Base-by-base conservation (phyloP, 306 rosid species). In the Prunus dulcis region DNA sequence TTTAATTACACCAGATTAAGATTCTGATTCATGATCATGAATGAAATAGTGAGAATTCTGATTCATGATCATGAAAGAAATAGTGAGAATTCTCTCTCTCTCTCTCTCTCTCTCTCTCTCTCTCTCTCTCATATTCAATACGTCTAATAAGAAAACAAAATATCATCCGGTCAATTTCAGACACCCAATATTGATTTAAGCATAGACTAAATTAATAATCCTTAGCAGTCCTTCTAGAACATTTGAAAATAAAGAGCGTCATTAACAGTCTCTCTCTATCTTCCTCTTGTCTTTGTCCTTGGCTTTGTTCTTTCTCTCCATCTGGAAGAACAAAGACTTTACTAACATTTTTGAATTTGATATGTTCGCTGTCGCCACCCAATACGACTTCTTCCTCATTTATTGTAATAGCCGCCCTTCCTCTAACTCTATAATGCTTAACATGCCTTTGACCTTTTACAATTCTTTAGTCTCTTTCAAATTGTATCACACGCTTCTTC, bases 391-490 rank as follows among this genome's bases (percentile, higher is more conserved):
- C 15, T 41, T 71, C 77, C 65, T 63, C 63, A 19, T 58, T 87
- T 79, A 76, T 89, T 84, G 83, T 75, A 55, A 46, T 65, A 74
- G 78, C 86, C 88, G 88, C 77, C 88, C 64, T 70, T 85, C 34
- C 71, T 58, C 47, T 19, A 43, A 64, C 76, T 79, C 79, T 76
- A 15, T 19, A 41, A 68, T 64, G 12, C 66, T 60, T 64, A 69
- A 56, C 79, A 78, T 84, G 90, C 73, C 86, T 81, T 88, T 88
- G 91, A 89, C 91, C 82, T 73, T 64, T 55, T n/a, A 25, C 78
- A 19, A 46, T 52, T 75, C 78, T 2, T 22, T 53, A 53, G 0
- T 38, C 61, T 47, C 50, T 22, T 38, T 69, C 45, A 20, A 64
- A 19, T 30, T 17, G 74, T 17, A 49, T 3, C 50, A 50, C 83